Evolutionary conservation across 2,329 filamentous ascomycete species (phyloP).

Genomic region (Alternaria gaisen): DNA sequence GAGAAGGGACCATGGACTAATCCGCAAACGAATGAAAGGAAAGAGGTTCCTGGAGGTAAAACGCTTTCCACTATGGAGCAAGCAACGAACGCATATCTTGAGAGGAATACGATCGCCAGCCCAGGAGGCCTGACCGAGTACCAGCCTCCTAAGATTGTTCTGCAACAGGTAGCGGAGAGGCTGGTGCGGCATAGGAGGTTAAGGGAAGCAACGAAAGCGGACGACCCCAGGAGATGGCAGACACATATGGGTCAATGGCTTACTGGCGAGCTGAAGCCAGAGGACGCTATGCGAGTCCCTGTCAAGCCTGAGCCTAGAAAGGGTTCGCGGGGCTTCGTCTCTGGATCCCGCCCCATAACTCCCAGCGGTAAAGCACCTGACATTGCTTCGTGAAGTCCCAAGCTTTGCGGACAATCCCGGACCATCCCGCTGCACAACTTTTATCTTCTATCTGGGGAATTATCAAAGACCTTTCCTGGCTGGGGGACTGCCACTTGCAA

Average conservation of each 20-base stretch:
- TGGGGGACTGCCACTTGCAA: not conserved
- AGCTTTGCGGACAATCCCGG: not conserved
- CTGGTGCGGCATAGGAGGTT: constrained; percentile 57
- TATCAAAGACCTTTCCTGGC: not conserved
- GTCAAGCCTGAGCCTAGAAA: constrained; percentile 9
- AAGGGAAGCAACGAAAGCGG: constrained; percentile 51
- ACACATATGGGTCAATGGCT: constrained; percentile 52
- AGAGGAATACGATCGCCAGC: constrained; percentile 44
- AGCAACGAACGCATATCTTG: constrained; percentile 53
- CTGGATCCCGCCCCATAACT: constrained; percentile 10
- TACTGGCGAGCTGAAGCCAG: constrained; percentile 43
- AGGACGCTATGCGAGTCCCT: constrained; percentile 32
- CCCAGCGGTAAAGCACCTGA: constrained; percentile 8
- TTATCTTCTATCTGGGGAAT: no score
- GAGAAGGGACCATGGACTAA: constrained; percentile 53
- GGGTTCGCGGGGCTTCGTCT: constrained; percentile 13
- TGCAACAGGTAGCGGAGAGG: constrained; percentile 59
- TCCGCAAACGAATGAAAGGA: constrained; percentile 37
- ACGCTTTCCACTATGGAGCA: constrained; percentile 57
- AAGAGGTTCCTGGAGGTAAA: constrained; percentile 52
- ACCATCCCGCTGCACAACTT: not conserved
- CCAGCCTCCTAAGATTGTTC: constrained; percentile 55
- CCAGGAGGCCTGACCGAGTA: constrained; percentile 54
- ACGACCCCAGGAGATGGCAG: constrained; percentile 48
- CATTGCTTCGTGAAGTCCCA: not conserved